Percentiles rank a stretch among this genome's conserved stretches.
phyloP scores from a whole-genome alignment of 371 early-diverging fungal genomes.

The Mortierella sp. region DNA sequence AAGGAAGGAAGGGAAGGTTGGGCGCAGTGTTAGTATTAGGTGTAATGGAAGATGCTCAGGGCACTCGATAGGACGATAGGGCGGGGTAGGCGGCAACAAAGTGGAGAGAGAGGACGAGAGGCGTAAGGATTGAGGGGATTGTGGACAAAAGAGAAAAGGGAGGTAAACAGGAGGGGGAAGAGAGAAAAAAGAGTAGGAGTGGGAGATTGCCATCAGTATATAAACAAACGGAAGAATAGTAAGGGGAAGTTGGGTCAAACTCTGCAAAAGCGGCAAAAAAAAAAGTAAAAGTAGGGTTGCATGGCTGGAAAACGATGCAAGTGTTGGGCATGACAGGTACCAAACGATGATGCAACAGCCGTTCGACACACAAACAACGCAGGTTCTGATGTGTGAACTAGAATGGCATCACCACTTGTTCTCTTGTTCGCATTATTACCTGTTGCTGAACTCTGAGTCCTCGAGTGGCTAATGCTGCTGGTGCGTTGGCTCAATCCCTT shows the following conservation, averaged over 20 bases:
- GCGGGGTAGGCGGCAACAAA: not conserved
- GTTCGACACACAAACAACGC: too few relatives aligned
- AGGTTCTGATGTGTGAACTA: too few relatives aligned
- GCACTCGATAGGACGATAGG: not conserved
- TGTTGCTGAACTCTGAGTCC: not conserved
- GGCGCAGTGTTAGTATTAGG: too few relatives aligned
- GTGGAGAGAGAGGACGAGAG: not conserved
- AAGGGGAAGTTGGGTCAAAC: not conserved
- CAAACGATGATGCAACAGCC: too few relatives aligned
- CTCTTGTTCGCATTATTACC: constrained; percentile 11
- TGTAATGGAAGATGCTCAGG: too few relatives aligned
- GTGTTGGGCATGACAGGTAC: too few relatives aligned
- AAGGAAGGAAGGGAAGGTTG: too few relatives aligned
- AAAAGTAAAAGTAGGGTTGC: too few relatives aligned
- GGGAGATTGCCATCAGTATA: not conserved
- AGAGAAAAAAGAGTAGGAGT: not conserved
- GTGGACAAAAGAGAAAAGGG: not conserved
- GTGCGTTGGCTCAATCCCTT: constrained; percentile 16
- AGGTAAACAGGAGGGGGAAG: not conserved
- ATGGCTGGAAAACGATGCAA: too few relatives aligned
- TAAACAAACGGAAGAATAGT: not conserved
- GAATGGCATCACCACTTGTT: not conserved
- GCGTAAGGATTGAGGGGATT: not conserved
- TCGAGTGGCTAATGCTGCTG: not conserved
- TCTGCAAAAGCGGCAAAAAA: too few relatives aligned